Evolutionary conservation across 106 monocot species (phyloP), one percentile per base, ranked within the genome.

Genomic region (Dendrobium chrysotoxum): DNA sequence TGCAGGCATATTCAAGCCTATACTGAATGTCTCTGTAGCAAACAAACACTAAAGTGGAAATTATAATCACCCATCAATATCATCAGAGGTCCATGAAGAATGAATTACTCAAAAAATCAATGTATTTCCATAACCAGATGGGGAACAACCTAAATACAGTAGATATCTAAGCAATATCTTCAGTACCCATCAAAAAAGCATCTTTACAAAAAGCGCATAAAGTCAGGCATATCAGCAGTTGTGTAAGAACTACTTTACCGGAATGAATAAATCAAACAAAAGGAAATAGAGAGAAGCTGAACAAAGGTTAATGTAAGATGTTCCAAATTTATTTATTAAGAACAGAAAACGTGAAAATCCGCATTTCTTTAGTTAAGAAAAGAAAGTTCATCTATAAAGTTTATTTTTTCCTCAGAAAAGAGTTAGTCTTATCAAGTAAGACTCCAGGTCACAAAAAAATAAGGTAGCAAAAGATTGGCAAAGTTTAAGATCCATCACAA

Each of bases 11-110:
- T 99, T 99, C 84, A 99, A 81, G 47, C 95, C 99, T 50, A 99
- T 99, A 71, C 99, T 95, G 91, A 99, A 99, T 28, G 99, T 99
- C 86, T 99, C 99, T 88, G 99, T 99, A 41, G 99, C 99, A 90
- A 99, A 93, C 65, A 99, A 81, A 83, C 99, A 99, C 99, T 98
- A 79, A 76, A 88, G 50, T 40, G 45, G 71, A 83, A 84, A 45
- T 35, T 79, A 86, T 78, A 72, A 45, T 83, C 65, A 46, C 7
- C 40, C 41, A 86, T 68, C 9, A 81, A 84, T 13, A 75, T 25
- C 41, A 28, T 21, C 75, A 78, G 66, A 61, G 21, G 53, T 57
- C 5, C 47, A 71, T 15, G 72, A 57, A 28, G 28, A 4, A 54
- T 53, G n/a, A 11, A 77, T 53, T 26, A 21, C n/a, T 47, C 53